Percentiles rank a stretch among this genome's conserved stretches.
Conservation (phyloP, 306 rosid genomes). For the Fragaria iinumae region DNA sequence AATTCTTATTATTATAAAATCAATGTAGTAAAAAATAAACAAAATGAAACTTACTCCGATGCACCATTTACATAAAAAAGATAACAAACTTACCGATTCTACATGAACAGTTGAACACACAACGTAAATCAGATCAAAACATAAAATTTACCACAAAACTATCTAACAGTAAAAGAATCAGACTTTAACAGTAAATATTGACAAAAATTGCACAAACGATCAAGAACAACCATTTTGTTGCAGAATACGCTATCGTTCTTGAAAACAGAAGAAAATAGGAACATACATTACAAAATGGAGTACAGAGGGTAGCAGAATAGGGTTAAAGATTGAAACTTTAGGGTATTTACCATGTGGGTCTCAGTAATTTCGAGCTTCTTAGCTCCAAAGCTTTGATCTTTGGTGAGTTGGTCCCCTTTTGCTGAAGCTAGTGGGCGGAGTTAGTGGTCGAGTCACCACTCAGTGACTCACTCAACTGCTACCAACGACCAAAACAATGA, state of each 20-base stretch:
- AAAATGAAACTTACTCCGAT: background rate
- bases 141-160: background rate
- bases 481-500: background rate
- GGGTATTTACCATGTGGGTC: constrained; percentile 1
- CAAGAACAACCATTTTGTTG: background rate
- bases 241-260: background rate
- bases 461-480: background rate
- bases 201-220: background rate
- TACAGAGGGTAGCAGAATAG: background rate
- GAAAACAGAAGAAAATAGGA: background rate
- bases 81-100: background rate
- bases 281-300: background rate
- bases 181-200: background rate
- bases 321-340: background rate
- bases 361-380: background rate
- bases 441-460: background rate
- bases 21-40: background rate
- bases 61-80: background rate
- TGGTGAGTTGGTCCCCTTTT: background rate
- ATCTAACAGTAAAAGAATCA: background rate
- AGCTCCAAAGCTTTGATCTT: background rate
- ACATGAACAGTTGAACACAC: background rate
- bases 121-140: background rate
- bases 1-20: background rate
- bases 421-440: background rate